Conservation (phyloP, 2,329 filamentous ascomycete genomes). For the Aspergillus brunneoviolaceus region DNA sequence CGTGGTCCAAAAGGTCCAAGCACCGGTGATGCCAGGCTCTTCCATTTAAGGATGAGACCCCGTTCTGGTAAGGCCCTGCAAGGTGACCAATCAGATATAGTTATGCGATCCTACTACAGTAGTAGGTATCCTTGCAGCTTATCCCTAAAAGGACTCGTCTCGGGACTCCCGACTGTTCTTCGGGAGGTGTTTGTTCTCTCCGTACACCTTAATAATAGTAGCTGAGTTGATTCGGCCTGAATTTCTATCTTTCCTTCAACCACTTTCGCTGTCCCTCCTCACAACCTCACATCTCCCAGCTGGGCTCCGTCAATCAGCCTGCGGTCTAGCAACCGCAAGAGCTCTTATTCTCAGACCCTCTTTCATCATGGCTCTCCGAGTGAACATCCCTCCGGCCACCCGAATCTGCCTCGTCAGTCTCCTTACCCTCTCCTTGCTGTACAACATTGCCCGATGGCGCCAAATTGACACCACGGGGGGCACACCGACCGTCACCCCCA, state of each 20-base stretch:
- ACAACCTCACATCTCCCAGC: neutral
- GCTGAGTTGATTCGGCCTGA: neutral
- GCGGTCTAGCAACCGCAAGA: constrained; percentile 25
- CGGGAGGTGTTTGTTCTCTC: no score
- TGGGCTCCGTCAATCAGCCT: constrained; percentile 19
- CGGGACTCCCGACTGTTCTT: neutral
- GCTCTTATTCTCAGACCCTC: constrained; percentile 1
- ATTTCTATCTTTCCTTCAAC: constrained; percentile 6
- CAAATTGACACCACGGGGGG: constrained; percentile 66
- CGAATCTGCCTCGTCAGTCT: constrained; percentile 75
- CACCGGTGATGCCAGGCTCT: neutral
- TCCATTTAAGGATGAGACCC: neutral
- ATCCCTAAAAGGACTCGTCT: constrained; percentile 1
- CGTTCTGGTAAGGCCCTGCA: neutral
- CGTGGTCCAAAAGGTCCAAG: neutral
- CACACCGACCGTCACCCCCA: constrained; percentile 49
- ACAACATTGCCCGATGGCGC: constrained; percentile 62
- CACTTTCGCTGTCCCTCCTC: constrained; percentile 3
- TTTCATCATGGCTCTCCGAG: constrained; percentile 69
- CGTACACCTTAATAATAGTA: no score
- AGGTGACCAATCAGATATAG: constrained; percentile 14
- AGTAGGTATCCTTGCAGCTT: constrained; percentile 1
- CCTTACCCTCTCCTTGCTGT: constrained; percentile 72
- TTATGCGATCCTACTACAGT: constrained; percentile 1
- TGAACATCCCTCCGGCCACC: constrained; percentile 91